Evolutionary conservation across 139 green algal genomes (phyloP), one percentile per base, ranked within the genome.

Genomic region (Chlamydomonas schloesseri): DNA sequence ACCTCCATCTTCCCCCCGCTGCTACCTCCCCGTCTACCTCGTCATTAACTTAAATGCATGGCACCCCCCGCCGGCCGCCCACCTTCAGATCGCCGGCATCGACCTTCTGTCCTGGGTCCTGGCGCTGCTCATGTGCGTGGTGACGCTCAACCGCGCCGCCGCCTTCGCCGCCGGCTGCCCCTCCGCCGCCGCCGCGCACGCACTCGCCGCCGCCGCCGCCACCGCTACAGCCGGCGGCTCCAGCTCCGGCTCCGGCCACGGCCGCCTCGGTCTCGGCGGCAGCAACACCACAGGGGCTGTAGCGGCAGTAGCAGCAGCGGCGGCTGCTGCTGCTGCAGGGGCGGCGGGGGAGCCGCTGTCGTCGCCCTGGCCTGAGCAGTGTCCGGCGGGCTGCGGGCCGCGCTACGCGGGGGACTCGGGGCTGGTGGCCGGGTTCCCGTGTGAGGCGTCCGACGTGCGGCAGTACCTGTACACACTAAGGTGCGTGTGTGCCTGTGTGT

Each of bases 391-490:
- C 3, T 81, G 73, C 33, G 73, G 62, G 18, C 73, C 73, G 4
- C 21, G 31, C 46, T 81, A 53, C 21, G 33, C 53, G 5, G 31
- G 21, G 0, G 73, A 81, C 55, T 20, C 73, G 1, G 33, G 31
- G 8, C 18, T 53, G 13, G 31, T 81, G 55, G 20, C 18, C 29
- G 62, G 28, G 53, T 81, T 57, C 23, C 73, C 73, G 31, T 81
- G 73, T 33, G 33, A 23, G 3, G 11, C 18, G 53, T 70, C 69
- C 33, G 21, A 28, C 31, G 53, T 55, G 17, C 31, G 53, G 53
- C 73, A 81, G 73, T 81, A 81, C 73, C 8, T 81, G 5, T 57
- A 81, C 33, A 81, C 73, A 21, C 73, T 81, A 0, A 81, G 73
- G 73, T 81, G 34, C 33, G 70, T 24, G 42, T 50, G 42, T 50